These are phyloP conservation scores for Ophiocordyceps camponoti-floridani DNA, from an alignment of 2,329 filamentous ascomycete genomes.

Conservation along the genomic window DNA sequence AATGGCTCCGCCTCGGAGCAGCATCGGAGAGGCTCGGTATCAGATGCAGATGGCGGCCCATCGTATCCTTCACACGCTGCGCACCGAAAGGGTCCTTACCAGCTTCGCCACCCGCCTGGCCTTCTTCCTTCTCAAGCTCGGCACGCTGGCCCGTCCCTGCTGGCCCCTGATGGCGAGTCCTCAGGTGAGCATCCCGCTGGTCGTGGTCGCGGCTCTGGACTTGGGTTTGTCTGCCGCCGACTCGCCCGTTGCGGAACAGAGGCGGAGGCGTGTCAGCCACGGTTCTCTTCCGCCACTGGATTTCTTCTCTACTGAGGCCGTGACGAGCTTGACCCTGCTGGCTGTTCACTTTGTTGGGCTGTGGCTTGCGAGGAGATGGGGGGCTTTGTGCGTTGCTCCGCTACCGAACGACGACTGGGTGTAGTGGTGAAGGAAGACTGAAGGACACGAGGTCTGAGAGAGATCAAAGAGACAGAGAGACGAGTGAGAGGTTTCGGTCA, in stretches of 20 bases:
- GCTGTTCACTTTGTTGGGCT: slow-evolving; percentile 15
- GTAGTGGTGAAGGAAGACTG: slow-evolving; percentile 7
- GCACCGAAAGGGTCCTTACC: slow-evolving; percentile 11
- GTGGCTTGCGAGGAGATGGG: slow-evolving; percentile 16
- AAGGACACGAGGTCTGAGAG: no score
- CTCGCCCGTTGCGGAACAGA: slow-evolving; percentile 2
- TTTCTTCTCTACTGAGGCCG: slow-evolving; percentile 8
- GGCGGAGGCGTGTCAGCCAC: slow-evolving; percentile 3
- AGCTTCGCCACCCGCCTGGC: slow-evolving; percentile 28
- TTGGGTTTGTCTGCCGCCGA: slow-evolving; percentile 15
- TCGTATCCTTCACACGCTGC: slow-evolving; percentile 7
- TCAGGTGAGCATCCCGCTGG: slow-evolving; percentile 46
- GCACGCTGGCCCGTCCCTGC: slow-evolving; percentile 48
- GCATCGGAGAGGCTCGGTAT: slow-evolving; percentile 14
- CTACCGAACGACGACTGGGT: slow-evolving; percentile 11
- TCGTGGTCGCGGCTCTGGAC: slow-evolving; percentile 52
- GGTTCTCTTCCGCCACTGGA: slow-evolving; percentile 4
- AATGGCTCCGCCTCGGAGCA: slow-evolving; percentile 27
- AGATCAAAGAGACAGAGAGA: no score
- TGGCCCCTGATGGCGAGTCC: slow-evolving; percentile 51
- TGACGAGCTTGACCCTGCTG: slow-evolving; percentile 14
- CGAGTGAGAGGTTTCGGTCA: no score
- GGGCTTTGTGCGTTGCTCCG: slow-evolving; percentile 13
- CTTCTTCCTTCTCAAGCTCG: slow-evolving; percentile 52
- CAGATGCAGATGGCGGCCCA: slow-evolving; percentile 18